Base-by-base conservation (phyloP, 2,329 filamentous ascomycete genomes). In the Nigrospora oryzae region DNA sequence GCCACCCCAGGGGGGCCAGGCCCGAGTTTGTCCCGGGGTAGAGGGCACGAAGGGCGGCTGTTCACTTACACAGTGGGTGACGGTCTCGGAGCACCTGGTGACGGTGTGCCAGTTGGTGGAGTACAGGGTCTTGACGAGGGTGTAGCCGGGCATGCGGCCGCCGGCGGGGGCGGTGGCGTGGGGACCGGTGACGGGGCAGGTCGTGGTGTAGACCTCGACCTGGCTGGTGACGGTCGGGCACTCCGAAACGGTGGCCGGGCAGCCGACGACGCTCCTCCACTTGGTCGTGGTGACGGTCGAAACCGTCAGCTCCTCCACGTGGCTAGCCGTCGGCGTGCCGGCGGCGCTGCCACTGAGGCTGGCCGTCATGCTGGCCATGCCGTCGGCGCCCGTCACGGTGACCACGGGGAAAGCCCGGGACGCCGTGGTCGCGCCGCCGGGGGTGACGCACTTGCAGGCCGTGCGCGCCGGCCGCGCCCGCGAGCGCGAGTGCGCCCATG, bases 401-500 rank as follows among this genome's bases (percentile, higher is more conserved):
- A 23, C 4, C 6, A 14, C 13, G 11, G n/a, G 31, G 39, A 33
- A 42, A 36, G 32, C 8, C 40, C 23, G 40, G 40, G 17, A 17
- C 17, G n/a, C n/a, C n/a, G n/a, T n/a, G n/a, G n/a, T n/a, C n/a
- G n/a, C 40, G 23, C 40, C 31, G 40, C 36, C 34, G 33, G 17
- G 36, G 40, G 34, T 42, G 33, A 35, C 40, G 8, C 11, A 7
- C 13, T 42, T 33, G 40, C 40, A 42, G 40, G 34, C 41, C 38
- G 36, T 35, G 36, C 34, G 44, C 44, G 31, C n/a, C 13, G 40
- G 40, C 40, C 10, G 36, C 7, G 44, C 44, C 36, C 36, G 19
- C 30, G n/a, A 46, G 40, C 40, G 44, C 44, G 31, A 46, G 44
- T 28, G 37, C 36, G 40, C 38, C 39, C 31, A 41, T 8, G 13